Evolutionary conservation across 495 filamentous ascomycete species (phyloP), one percentile per base, ranked within the genome.

Genomic region (Tuber brumale): DNA sequence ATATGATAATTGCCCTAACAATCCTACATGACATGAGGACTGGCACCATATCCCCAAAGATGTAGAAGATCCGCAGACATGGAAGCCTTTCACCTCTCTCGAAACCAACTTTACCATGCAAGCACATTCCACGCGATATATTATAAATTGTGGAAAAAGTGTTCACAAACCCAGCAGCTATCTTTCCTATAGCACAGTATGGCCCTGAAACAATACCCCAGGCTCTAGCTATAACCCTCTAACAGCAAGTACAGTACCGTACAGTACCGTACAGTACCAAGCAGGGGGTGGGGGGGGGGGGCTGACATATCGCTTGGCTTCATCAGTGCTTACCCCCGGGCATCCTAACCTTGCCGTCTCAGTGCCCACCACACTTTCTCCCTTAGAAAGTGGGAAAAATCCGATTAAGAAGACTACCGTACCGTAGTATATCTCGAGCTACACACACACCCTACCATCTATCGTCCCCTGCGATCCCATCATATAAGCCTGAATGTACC

Each of bases 261-360:
- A n/a, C n/a, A n/a, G n/a, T n/a, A 71, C 23, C 0, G 31, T 27
- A 71, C 0, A 19, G 14, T 27, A 71, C n/a, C 12, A 8, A 23
- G 70, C 70, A 7, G 37, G 23, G n/a, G n/a, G n/a, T n/a, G n/a
- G n/a, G n/a, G n/a, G n/a, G n/a, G n/a, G 31, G n/a, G 39, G 3
- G 23, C 74, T 2, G 3, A 35, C 39, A 44, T 12, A 41, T 43
- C n/a, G 46, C 9, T 70, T 35, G 41, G 70, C 70, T 51, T 31
- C 72, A n/a, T 46, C 39, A 41, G 19, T 42, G 48, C 74, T 42
- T 42, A 41, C 66, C 41, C 70, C 76, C 46, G 35, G 35, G 70
- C 66, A 72, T 69, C 61, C 37, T 76, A 61, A 74, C 81, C 70
- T 72, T 66, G 79, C 74, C 45, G 43, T 5, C 19, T 23, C 21